A percentile compares a stretch with the other conserved stretches of the same genome.
These are phyloP conservation scores for grape (Vitis vinifera) DNA, from an alignment of 164 flowering plant species.

Conservation along the genomic window ASM3070453v1 NC_081815.1:1857501-1858000, in stretches of 20 bases:
- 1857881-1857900: conserved; percentile 93
- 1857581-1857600: conserved; percentile 81
- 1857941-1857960: conserved; percentile 99
- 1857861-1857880: conserved; percentile 89
- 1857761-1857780: too few species aligned
- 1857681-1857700: conserved; percentile 97
- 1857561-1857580: conserved; percentile 59
- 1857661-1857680: conserved; percentile 98
- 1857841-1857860: not conserved
- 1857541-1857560: too few species aligned
- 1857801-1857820: too few species aligned
- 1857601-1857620: conserved; percentile 91
- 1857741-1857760: too few species aligned
- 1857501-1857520: too few species aligned
- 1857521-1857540: too few species aligned
- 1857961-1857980: conserved; percentile 93
- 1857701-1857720: conserved; percentile 40
- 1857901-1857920: conserved; percentile 98
- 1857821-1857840: not conserved
- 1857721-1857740: too few species aligned
- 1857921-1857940: conserved; percentile 99
- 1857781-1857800: not conserved
- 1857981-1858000: conserved; percentile 95
- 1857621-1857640: conserved; percentile 99
- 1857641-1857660: conserved; percentile 99